Conservation (phyloP, 1,284 basidiomycete species). For the Papiliotrema flavescens region DNA sequence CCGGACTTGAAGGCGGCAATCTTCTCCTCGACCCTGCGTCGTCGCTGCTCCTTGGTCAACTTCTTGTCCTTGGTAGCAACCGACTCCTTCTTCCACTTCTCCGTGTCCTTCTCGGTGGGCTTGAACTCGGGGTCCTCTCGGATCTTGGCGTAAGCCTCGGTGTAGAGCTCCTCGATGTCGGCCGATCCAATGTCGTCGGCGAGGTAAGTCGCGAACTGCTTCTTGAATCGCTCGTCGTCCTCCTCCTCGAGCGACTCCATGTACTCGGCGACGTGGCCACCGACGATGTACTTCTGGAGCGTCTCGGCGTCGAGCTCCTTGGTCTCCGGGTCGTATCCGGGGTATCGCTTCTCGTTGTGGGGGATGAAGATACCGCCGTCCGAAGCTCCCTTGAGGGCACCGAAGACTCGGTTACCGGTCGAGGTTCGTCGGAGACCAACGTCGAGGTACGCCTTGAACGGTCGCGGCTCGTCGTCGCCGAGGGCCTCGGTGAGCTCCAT, state of each 20-base stretch:
- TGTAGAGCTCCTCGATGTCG: constrained; percentile 96
- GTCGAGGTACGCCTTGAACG: constrained; percentile 98
- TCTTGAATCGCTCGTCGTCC: constrained; percentile 99
- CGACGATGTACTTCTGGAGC: constrained; percentile 96
- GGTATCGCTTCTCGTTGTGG: constrained; percentile 98
- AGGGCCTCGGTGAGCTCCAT: constrained; percentile 72
- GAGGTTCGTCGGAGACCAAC: constrained; percentile 98
- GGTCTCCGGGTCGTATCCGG: constrained; percentile 90
- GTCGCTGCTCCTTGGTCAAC: constrained; percentile 76
- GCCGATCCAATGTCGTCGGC: constrained; percentile 93
- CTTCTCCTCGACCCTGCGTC: constrained; percentile 71
- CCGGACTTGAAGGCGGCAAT: constrained; percentile 78
- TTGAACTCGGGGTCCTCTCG: constrained; percentile 91
- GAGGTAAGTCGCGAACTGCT: constrained; percentile 94
- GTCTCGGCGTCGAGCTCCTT: constrained; percentile 94
- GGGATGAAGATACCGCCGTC: constrained; percentile 98
- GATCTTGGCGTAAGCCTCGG: constrained; percentile 85
- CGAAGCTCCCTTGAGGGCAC: constrained; percentile 97
- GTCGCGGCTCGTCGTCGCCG: constrained; percentile 90
- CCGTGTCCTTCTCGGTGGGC: constrained; percentile 78
- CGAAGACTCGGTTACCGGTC: constrained; percentile 96
- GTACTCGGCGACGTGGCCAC: constrained; percentile 98
- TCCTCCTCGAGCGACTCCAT: constrained; percentile 99
- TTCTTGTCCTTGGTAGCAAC: constrained; percentile 68
- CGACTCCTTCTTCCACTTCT: constrained; percentile 87